A percentile compares a stretch with the other conserved stretches of the same genome.
These are phyloP conservation scores for Vitis rupestris DNA, from an alignment of 164 flowering plant genomes.

Conservation along the genomic window DNA sequence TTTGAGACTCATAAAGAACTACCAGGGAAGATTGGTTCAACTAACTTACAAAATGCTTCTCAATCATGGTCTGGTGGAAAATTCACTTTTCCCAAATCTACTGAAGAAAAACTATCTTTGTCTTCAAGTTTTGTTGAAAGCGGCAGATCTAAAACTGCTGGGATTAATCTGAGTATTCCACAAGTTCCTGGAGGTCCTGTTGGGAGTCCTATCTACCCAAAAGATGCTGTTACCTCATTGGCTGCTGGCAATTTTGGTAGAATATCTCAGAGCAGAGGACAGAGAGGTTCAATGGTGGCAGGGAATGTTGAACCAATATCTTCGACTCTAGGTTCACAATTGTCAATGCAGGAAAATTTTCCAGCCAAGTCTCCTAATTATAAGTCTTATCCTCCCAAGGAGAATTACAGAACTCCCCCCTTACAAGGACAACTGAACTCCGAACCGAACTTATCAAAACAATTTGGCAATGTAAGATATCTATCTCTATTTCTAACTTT, in stretches of 20 bases:
- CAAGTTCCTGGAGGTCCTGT: slow-evolving; percentile 19
- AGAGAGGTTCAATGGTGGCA: slow-evolving; percentile 21
- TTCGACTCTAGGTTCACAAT: slow-evolving; percentile 29
- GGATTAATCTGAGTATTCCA: slow-evolving; percentile 6
- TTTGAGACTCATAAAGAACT: slow-evolving; percentile 17
- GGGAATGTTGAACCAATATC: slow-evolving; percentile 38
- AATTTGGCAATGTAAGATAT: slow-evolving; percentile 57
- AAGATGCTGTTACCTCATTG: slow-evolving; percentile 21
- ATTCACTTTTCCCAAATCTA: slow-evolving; percentile 8
- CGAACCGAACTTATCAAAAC: slow-evolving; percentile 54
- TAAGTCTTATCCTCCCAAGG: slow-evolving; percentile 24
- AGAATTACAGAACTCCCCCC: slow-evolving; percentile 19
- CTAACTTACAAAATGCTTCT: slow-evolving; percentile 20
- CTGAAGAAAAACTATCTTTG: slow-evolving; percentile 19
- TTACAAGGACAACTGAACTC: slow-evolving; percentile 23
- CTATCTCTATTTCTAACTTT: slow-evolving; percentile 2
- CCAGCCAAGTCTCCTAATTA: slow-evolving; percentile 25
- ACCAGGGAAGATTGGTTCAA: slow-evolving; percentile 16
- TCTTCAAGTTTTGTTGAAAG: slow-evolving; percentile 17
- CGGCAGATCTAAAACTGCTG: slow-evolving; percentile 14
- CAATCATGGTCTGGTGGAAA: slow-evolving; percentile 28
- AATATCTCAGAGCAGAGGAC: slow-evolving; percentile 26
- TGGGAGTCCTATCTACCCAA: slow-evolving; percentile 18
- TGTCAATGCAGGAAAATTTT: slow-evolving; percentile 25
- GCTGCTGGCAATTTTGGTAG: slow-evolving; percentile 18